Base-by-base conservation (phyloP, 306 rosid genomes). In the Sicyos edulis region DNA sequence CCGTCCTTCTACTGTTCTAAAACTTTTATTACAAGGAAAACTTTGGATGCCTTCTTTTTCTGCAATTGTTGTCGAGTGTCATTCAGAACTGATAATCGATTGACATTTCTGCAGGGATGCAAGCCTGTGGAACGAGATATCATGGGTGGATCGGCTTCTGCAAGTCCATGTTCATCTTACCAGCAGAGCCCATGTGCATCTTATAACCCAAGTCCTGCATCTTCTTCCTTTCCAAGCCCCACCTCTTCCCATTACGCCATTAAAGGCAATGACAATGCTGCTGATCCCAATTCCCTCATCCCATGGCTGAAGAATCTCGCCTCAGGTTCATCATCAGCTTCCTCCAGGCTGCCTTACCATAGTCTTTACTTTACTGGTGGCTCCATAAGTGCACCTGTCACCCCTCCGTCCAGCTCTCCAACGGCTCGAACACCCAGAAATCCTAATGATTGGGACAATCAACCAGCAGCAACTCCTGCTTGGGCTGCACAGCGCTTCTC, bases 271-370 rank as follows among this genome's bases (percentile, higher is more conserved):
- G 83, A 62, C 17, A 83, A 71, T 72, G 76, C 83, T 68, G 71
- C 85, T 10, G 89, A 86, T 67, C 80, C 89, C 13, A 83, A 86
- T 75, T 86, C 89, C 12, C 89, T 86, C 76, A 86, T 86, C 58
- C 89, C 89, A 19, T 86, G 89, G 89, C 82, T 86, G 69, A 86
- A 83, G 58, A 86, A 82, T 69, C 89, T 86, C 72, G 77, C 89
- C 0, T 86, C 89, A 7, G 70, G 86, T 32, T 78, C 87, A 24
- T 80, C 87, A n/a, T 82, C 88, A 22, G 81, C 85, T 57, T 74
- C 82, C 34, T 81, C 87, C 55, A 81, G 80, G 78, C 73, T 76
- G n/a, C 80, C 89, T 54, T 80, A 80, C 76, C 75, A 86, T 4
- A 63, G n/a, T 54, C 82, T 79, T 17, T 79, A 76, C 57, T 45